These are phyloP conservation scores for Thalassiosira gravida DNA, from an alignment of 352 stramenopile species.

Conservation along the genomic window DNA sequence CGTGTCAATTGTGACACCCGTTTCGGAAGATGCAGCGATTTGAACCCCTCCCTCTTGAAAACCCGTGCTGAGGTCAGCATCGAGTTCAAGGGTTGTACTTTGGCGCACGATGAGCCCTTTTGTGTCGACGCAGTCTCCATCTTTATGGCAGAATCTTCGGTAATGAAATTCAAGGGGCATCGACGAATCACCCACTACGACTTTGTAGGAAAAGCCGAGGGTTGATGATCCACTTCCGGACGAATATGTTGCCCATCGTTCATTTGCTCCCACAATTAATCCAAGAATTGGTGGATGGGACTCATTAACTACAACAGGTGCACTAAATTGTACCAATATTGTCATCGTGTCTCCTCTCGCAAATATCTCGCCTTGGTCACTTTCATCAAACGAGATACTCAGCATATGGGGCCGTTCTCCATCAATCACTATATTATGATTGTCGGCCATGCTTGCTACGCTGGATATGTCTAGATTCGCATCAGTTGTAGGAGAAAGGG, in stretches of 20 bases:
- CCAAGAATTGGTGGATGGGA: conserved; percentile 34
- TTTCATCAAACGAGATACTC: conserved; percentile 37
- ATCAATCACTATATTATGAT: conserved; percentile 46
- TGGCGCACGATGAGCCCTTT: conserved; percentile 43
- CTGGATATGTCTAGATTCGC: conserved; percentile 45
- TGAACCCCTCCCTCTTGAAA: conserved; percentile 49
- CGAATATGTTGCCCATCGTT: conserved; percentile 53
- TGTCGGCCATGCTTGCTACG: conserved; percentile 24
- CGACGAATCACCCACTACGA: conserved; percentile 44
- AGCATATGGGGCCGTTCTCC: conserved; percentile 37
- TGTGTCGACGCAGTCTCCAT: conserved; percentile 33
- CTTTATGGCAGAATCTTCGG: conserved; percentile 31
- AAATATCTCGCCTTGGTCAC: conserved; percentile 35
- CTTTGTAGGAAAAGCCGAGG: conserved; percentile 45
- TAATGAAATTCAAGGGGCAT: conserved; percentile 44
- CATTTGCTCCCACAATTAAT: conserved; percentile 38
- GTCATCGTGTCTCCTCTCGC: conserved; percentile 32
- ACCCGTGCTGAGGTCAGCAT: conserved; percentile 39
- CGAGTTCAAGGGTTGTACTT: conserved; percentile 38
- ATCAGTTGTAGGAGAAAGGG: conserved; percentile 39
- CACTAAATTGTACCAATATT: conserved; percentile 55
- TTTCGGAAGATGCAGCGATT: conserved; percentile 35
- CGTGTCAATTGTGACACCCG: conserved; percentile 51
- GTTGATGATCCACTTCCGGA: conserved; percentile 50
- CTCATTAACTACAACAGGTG: conserved; percentile 45